These are phyloP conservation scores for Xylariaceae sp. DNA, from an alignment of 2,329 filamentous ascomycete genomes.

Conservation along the genomic window DNA sequence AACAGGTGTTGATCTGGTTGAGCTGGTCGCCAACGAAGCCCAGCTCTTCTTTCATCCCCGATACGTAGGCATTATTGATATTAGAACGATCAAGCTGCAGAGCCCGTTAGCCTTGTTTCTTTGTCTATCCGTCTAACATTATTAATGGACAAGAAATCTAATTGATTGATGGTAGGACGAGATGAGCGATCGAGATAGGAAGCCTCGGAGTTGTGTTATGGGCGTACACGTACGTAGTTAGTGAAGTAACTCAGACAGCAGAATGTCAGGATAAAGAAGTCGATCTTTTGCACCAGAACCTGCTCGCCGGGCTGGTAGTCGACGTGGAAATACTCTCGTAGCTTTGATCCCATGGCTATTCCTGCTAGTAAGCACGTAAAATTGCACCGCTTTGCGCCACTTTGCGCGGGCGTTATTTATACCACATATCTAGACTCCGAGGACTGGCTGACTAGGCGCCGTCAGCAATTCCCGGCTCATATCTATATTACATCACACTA, in stretches of 20 bases:
- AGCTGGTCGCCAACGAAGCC: constrained; percentile 51
- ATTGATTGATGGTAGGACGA: no score
- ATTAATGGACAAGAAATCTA: no score
- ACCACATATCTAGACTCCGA: background rate
- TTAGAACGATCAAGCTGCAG: constrained; percentile 52
- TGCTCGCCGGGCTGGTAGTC: constrained; percentile 41
- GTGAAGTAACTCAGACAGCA: constrained; percentile 62
- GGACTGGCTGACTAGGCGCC: background rate
- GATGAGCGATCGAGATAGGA: no score
- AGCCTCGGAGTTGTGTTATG: background rate
- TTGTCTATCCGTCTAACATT: constrained; percentile 1
- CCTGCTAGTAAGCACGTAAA: background rate
- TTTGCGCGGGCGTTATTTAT: background rate
- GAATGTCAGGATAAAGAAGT: constrained; percentile 67
- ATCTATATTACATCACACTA: background rate
- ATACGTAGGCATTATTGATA: constrained; percentile 57
- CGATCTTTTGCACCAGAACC: constrained; percentile 58
- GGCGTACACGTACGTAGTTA: constrained; percentile 50
- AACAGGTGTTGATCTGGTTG: constrained; percentile 57
- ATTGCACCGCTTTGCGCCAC: background rate
- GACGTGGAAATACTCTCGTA: constrained; percentile 35
- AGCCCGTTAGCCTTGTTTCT: background rate
- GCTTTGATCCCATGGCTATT: constrained; percentile 26
- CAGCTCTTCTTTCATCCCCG: constrained; percentile 56
- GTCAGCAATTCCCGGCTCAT: no score